Percentiles rank a stretch among this genome's conserved stretches.
Conservation (phyloP, 2,329 filamentous ascomycete species). For the Aureobasidium leucospermi region DNA sequence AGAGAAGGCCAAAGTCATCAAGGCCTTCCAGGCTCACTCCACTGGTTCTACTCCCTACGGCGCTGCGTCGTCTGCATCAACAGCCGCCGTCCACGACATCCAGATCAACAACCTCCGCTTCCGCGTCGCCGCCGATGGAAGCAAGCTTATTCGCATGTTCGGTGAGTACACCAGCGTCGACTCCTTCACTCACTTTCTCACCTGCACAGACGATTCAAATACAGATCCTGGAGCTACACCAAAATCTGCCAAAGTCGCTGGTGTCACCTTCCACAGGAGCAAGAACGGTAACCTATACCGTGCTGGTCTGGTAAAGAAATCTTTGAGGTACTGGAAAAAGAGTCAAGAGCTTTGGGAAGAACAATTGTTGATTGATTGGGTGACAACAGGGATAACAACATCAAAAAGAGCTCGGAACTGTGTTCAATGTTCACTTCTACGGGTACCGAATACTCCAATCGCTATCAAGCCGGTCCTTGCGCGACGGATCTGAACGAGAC, state of each 20-base stretch:
- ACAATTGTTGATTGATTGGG: conserved; percentile 7
- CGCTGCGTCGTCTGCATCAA: conserved; percentile 14
- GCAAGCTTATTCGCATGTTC: conserved; percentile 68
- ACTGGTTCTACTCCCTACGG: neutral
- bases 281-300: conserved; percentile 83
- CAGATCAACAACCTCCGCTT: conserved; percentile 67
- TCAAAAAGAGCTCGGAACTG: conserved; percentile 63
- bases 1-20: conserved; percentile 54
- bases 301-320: conserved; percentile 58
- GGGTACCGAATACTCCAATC: conserved; percentile 36
- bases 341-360: neutral
- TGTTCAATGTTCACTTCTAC: conserved; percentile 55
- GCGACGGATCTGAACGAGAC: conserved; percentile 10
- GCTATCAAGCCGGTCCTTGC: conserved; percentile 1
- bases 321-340: conserved; percentile 1
- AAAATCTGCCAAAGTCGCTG: conserved; percentile 63
- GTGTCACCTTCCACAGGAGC: conserved; percentile 76
- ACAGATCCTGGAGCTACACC: conserved; percentile 50
- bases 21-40: conserved; percentile 30
- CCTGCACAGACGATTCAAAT: conserved; percentile 19
- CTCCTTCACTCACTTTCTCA: conserved; percentile 14
- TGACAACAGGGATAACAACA: conserved; percentile 20
- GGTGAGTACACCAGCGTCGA: conserved; percentile 45
- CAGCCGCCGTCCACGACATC: conserved; percentile 47
- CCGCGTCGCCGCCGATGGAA: conserved; percentile 65